Base-by-base conservation (phyloP, 2,329 filamentous ascomycete species). In the Paracoccidioides brasiliensis region DNA sequence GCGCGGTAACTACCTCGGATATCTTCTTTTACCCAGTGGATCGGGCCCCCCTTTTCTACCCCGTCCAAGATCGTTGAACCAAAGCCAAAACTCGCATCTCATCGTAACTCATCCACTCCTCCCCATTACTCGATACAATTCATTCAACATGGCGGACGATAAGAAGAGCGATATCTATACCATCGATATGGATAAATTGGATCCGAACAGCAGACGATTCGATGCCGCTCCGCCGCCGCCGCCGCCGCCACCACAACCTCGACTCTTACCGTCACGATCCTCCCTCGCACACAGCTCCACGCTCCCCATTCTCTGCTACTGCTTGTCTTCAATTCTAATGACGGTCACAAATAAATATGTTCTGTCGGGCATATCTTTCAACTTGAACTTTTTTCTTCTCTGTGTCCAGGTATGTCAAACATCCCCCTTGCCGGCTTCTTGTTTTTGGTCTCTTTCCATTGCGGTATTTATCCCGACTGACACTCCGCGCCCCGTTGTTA, bases 331-430 rank as follows among this genome's bases (percentile, higher is more conserved):
- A n/a, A 98, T 98, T 69, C 81, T 91, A 71, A 98, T 98, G 93
- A 98, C 93, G 6, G 88, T 96, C n/a, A 93, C 94, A 71, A 98
- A 98, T 77, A 98, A 98, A 79, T 98, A 94, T 71, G 90, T 96
- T 60, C 82, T 98, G 49, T 96, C 89, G 6, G 93, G 93, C 58
- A 79, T 80, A 53, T 81, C 85, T 62, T 98, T 94, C 81, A 98
- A 98, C 74, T 75, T 98, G 66, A 95, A 95, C 74, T 54, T 95
- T 74, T 88, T 98, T 74, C 86, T 96, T 65, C 81, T 98, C 58
- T 85, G 83, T 59, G 80, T 97, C 58, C 93, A 97, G 84, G 91
- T 96, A 81, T 66, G 81, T 67, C n/a, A 28, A 12, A 44, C 7
- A 38, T 46, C 33, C 12, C 7, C 46, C 33, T 7, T 49, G n/a